These are phyloP conservation scores for Nemania sp. DNA, from an alignment of 2,329 filamentous ascomycete genomes.

Conservation along the genomic window DNA sequence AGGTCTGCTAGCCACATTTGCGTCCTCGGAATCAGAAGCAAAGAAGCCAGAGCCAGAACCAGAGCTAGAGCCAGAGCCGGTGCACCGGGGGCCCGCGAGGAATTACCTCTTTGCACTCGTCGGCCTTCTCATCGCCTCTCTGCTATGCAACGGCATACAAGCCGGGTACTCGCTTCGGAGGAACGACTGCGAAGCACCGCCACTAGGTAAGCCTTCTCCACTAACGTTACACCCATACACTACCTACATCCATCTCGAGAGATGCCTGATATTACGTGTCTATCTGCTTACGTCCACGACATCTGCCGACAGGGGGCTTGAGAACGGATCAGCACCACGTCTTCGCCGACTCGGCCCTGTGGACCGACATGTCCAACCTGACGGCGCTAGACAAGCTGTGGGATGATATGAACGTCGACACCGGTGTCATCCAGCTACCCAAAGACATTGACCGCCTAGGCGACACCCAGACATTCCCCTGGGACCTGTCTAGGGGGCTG, in stretches of 20 bases:
- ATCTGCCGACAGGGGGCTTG: background rate
- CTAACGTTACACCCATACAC: background rate
- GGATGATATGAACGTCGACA: background rate
- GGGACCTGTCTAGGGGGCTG: background rate
- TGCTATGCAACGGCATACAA: too few species aligned
- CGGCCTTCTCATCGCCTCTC: background rate
- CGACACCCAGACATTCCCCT: background rate
- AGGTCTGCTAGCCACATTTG: too few species aligned
- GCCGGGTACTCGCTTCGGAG: too few species aligned
- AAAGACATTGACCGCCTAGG: background rate
- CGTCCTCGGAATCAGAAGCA: too few species aligned
- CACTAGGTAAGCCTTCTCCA: too few species aligned
- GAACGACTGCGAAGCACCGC: too few species aligned
- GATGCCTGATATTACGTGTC: too few species aligned
- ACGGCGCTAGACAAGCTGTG: background rate
- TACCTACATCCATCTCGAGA: too few species aligned
- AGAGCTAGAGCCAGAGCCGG: too few species aligned
- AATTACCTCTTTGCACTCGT: background rate
- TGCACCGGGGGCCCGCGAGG: too few species aligned
- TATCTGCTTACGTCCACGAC: background rate
- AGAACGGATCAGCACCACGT: background rate
- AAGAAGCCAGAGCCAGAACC: too few species aligned
- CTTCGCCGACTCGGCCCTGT: background rate
- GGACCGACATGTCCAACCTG: background rate
- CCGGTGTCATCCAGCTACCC: background rate